These are phyloP conservation scores for Cryptosporidium viatorum DNA, from an alignment of 169 alveolate genomes.

Conservation along the genomic window DNA sequence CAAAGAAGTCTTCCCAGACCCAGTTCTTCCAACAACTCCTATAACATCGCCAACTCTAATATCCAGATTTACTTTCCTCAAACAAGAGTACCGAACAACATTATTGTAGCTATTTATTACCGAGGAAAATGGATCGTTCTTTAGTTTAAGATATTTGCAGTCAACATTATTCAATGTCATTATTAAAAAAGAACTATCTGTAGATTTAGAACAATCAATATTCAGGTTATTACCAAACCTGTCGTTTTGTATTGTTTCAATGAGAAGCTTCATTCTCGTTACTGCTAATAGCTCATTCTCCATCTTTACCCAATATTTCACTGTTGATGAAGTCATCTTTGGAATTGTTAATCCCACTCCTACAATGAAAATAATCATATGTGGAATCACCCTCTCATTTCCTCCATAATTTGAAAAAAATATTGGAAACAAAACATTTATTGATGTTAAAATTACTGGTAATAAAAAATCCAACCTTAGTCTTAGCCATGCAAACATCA, in stretches of 20 bases:
- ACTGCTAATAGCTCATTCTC: conserved; percentile 66
- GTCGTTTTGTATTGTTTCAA: conserved; percentile 11
- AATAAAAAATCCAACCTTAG: conserved; percentile 45
- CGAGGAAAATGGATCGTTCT: conserved; percentile 19
- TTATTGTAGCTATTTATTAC: not conserved
- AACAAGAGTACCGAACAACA: not conserved
- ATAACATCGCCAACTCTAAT: conserved; percentile 45
- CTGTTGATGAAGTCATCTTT: conserved; percentile 30
- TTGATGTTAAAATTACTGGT: conserved; percentile 21
- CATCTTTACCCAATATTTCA: conserved; percentile 60
- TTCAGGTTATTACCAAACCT: conserved; percentile 8
- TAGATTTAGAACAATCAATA: not conserved
- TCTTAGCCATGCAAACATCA: conserved; percentile 61
- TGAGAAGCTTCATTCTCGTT: conserved; percentile 19
- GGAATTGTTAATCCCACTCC: conserved; percentile 45
- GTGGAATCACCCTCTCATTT: not conserved
- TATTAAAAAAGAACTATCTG: not conserved
- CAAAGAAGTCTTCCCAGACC: conserved; percentile 66
- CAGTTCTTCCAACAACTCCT: conserved; percentile 61
- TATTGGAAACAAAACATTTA: conserved; percentile 25
- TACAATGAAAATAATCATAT: conserved; percentile 7
- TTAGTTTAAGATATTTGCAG: conserved; percentile 25
- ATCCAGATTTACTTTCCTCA: conserved; percentile 21
- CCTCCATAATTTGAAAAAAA: not conserved
- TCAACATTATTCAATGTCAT: conserved; percentile 22